Evolutionary conservation across 805 yeast species (phyloP).

Genomic region (Hagleromyces aurorensis): DNA sequence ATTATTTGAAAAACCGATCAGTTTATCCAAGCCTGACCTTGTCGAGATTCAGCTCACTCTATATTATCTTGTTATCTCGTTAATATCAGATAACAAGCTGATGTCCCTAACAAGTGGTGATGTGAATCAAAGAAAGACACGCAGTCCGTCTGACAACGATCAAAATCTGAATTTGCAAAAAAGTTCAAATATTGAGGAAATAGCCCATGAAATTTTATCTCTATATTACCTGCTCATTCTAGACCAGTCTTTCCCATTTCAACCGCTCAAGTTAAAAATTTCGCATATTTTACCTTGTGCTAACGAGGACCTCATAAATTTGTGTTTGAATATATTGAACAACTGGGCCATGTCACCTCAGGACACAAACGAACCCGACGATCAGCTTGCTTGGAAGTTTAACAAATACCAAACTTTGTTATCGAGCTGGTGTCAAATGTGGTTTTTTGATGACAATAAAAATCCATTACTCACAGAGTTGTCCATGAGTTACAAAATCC

Average conservation of each 20-base stretch:
- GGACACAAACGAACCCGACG: slow-evolving; percentile 6
- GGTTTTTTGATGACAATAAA: slow-evolving; percentile 15
- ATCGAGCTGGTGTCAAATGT: slow-evolving; percentile 21
- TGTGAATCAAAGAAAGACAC: too few species aligned
- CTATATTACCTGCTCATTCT: slow-evolving; percentile 23
- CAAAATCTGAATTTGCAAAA: neutral
- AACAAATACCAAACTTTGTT: slow-evolving; percentile 19
- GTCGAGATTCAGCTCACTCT: slow-evolving; percentile 26
- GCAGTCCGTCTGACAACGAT: too few species aligned
- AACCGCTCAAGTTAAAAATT: slow-evolving; percentile 21
- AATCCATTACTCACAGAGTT: slow-evolving; percentile 13
- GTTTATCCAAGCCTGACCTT: slow-evolving; percentile 19
- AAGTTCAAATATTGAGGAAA: slow-evolving; percentile 12
- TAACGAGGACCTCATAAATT: slow-evolving; percentile 19
- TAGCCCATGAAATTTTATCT: slow-evolving; percentile 24
- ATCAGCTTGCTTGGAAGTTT: slow-evolving; percentile 17
- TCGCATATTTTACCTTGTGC: slow-evolving; percentile 25
- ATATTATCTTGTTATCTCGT: slow-evolving; percentile 17
- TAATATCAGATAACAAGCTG: slow-evolving; percentile 7
- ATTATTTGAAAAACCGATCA: slow-evolving; percentile 2
- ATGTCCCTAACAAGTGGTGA: too few species aligned
- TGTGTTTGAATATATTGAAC: slow-evolving; percentile 18
- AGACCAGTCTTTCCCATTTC: slow-evolving; percentile 11
- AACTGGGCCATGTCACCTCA: slow-evolving; percentile 15
- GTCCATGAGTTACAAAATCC: slow-evolving; percentile 8